phyloP scores from a whole-genome alignment of 176 grass and related monocot species.

The Ensete ventricosum region DNA sequence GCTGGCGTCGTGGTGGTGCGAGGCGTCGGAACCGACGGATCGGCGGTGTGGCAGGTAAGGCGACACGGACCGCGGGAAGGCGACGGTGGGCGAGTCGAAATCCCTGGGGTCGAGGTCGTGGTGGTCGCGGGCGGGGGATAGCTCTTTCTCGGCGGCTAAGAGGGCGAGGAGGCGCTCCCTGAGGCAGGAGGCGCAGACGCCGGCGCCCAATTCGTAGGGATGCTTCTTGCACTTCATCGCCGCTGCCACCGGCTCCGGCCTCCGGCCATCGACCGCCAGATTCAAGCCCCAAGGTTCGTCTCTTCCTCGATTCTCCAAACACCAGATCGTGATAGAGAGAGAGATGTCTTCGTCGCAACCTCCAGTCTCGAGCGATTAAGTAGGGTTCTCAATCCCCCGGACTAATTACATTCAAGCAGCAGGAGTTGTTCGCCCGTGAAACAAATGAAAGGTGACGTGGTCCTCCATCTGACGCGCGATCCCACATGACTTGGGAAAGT shows the following conservation, averaged over 20 bases:
- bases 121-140: slow-evolving; percentile 3
- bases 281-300: not conserved
- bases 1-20: not conserved
- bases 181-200: slow-evolving; percentile 90
- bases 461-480: not conserved
- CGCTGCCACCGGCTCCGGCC: not conserved
- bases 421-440: not conserved
- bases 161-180: slow-evolving; percentile 64
- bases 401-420: not conserved
- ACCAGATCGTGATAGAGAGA: not conserved
- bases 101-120: no score
- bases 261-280: not conserved
- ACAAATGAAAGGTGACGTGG: not conserved
- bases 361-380: not conserved
- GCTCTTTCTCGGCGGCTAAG: slow-evolving; percentile 46
- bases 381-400: not conserved
- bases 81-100: not conserved
- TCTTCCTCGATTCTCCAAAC: not conserved
- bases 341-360: not conserved
- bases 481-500: no score
- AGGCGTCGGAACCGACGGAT: not conserved
- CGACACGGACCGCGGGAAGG: slow-evolving; percentile 2
- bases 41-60: not conserved
- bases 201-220: slow-evolving; percentile 42
- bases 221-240: slow-evolving; percentile 92